Base-by-base conservation (phyloP, 371 early-diverging fungal genomes). In the Zancudomyces culisetae region DNA sequence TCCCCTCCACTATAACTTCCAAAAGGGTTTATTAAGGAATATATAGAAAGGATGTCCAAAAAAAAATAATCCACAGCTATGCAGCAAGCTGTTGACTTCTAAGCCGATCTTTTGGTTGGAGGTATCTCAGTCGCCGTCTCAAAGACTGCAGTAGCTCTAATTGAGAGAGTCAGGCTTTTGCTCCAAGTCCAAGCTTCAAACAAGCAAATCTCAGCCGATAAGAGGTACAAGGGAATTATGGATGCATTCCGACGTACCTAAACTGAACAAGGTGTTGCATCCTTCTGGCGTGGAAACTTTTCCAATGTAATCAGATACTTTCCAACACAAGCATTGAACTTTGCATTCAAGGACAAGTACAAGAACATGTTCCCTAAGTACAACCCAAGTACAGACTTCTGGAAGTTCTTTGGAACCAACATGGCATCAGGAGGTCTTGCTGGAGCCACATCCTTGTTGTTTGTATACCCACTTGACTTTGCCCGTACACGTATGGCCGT, bases 91-190 rank as follows among this genome's bases (percentile, higher is more conserved):
- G 13, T 46, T 13, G 27, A 46, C 56, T 68, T 68, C 41, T 43
- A 55, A 10, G 54, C 52, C 53, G 68, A 68, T 55, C 57, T 68
- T 47, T 59, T 61, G 41, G 68, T 66, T 55, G 85, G 87, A 68
- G 85, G 87, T 73, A 76, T 85, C 58, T 83, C 87, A 49, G 89
- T 85, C 60, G 88, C 83, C 61, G 84, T 88, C 69, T 87, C 89
- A 73, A 88, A 88, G 78, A 86, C 89, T 58, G 85, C 84, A 62
- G 86, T 85, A 58, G 79, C 82, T 58, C 82, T 82, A 55, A 82
- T 81, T 59, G 82, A 81, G 68, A 78, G 82, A 62, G 79, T 81
- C 69, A 81, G 81, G 71, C 76, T 81, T 53, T 67, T 81, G 46
- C 71, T 81, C 60, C 81, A 81, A 68, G 73, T 75, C 64, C 81